Evolutionary conservation across 208 protist genomes (phyloP).

Genomic region (Leishmania guyanensis): DNA sequence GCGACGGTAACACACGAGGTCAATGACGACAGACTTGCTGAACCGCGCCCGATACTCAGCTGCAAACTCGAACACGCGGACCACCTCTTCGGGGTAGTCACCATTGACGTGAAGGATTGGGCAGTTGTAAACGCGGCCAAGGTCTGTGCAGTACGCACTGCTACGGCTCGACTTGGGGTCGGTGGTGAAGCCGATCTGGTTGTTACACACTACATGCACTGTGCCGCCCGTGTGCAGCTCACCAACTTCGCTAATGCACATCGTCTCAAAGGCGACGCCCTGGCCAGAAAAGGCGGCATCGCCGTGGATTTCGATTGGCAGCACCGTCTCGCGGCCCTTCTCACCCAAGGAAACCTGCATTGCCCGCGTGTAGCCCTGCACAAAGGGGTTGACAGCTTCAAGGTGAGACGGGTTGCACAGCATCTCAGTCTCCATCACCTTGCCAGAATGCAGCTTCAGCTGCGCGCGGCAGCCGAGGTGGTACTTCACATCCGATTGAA

Average conservation of each 20-base stretch:
- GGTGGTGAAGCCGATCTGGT: slow-evolving; percentile 99
- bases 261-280: slow-evolving; percentile 97
- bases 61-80: slow-evolving; percentile 90
- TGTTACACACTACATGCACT: slow-evolving; percentile 99
- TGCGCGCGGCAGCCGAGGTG: slow-evolving; percentile 94
- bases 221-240: slow-evolving; percentile 96
- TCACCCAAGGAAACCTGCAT: slow-evolving; percentile 87
- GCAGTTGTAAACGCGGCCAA: slow-evolving; percentile 94
- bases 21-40: slow-evolving; percentile 95
- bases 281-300: slow-evolving; percentile 98
- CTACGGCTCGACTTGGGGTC: slow-evolving; percentile 95
- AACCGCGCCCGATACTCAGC: slow-evolving; percentile 94
- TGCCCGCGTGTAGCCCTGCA: slow-evolving; percentile 96
- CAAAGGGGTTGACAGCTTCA: slow-evolving; percentile 98
- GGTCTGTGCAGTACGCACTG: slow-evolving; percentile 97
- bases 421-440: slow-evolving; percentile 94
- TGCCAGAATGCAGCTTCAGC: slow-evolving; percentile 67
- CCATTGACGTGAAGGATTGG: slow-evolving; percentile 99
- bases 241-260: slow-evolving; percentile 93
- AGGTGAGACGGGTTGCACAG: slow-evolving; percentile 99
- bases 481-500: slow-evolving; percentile 99
- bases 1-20: slow-evolving; percentile 97
- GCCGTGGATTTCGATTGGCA: slow-evolving; percentile 97
- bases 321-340: slow-evolving; percentile 56
- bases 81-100: slow-evolving; percentile 96